Base-by-base conservation (phyloP, 192 early-diverging fungal genomes). In the Mortierella claussenii region DNA sequence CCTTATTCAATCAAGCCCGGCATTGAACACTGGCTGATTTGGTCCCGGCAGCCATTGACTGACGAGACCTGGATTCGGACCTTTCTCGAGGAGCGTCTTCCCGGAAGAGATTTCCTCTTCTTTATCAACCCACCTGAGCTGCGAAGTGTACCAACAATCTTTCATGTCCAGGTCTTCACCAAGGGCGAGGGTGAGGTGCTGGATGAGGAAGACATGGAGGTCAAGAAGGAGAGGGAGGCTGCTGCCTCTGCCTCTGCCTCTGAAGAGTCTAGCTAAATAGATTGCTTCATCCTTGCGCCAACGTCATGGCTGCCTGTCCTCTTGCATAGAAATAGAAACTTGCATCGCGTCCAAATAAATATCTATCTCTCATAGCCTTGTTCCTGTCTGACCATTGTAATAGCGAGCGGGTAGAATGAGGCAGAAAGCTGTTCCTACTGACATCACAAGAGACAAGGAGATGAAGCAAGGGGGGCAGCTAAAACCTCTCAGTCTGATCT, bases 1-100 rank as follows among this genome's bases (percentile, higher is more conserved):
- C 73, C 73, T 3, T 76, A 76, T 31, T 76, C 73, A 24, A 58
- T 76, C 63, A 67, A 67, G 24, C 44, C 49, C 0, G 73, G 73
- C 4, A 76, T 76, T 18, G 73, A 76, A 32, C 73, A 76, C 28
- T 76, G 73, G 73, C 37, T 76, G 34, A 76, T 76, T 49, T 76
- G 73, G 73, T 76, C 73, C 11, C 48, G 65, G 2, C 50, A 51
- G 0, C 51, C 59, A 15, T 28, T 76, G 40, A 66, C 73, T 2
- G 64, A 76, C n/a, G 65, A 67, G 53, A 58, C 53, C 8, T 76
- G 73, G 73, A 76, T 67, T 37, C 63, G 65, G n/a, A 42, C 44
- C 13, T 76, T 56, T 48, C 73, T 76, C 20, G 45, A 66, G 27
- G 73, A 76, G 40, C 55, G 73, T 15, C 28, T 76, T 20, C 73